Conservation (phyloP, 1,284 basidiomycete genomes). For the Pseudomicrostroma phylloplanum region DNA sequence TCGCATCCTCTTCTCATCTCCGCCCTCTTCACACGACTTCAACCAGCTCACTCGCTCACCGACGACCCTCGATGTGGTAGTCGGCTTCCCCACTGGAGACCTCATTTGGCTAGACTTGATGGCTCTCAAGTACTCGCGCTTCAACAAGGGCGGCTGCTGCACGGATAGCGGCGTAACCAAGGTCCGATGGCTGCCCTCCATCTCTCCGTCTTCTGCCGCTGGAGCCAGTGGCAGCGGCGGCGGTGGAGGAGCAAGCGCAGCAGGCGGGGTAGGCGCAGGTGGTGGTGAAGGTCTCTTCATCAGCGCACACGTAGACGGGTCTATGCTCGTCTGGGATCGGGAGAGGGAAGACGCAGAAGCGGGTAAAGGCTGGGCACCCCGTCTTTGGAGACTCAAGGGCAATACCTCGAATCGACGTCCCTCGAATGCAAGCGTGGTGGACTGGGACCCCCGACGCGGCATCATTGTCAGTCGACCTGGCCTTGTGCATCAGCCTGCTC, state of each 20-base stretch:
- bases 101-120: constrained; percentile 72
- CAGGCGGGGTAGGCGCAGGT: too few species aligned
- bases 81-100: constrained; percentile 88
- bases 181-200: constrained; percentile 74
- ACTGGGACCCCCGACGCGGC: constrained; percentile 4
- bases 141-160: constrained; percentile 85
- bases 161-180: constrained; percentile 72
- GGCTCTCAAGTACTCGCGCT: constrained; percentile 72
- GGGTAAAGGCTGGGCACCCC: background rate
- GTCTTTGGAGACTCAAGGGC: background rate
- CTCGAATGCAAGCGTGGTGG: background rate
- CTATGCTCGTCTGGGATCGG: constrained; percentile 78
- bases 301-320: constrained; percentile 83
- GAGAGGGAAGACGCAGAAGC: constrained; percentile 68
- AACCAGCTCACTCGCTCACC: constrained; percentile 70
- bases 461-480: constrained; percentile 12
- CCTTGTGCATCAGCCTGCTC: background rate
- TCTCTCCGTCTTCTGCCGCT: background rate
- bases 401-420: background rate
- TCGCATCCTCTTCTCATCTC: constrained; percentile 72
- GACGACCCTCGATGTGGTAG: constrained; percentile 77
- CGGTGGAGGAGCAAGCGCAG: too few species aligned
- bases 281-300: constrained; percentile 65
- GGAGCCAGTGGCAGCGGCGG: too few species aligned
- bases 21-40: constrained; percentile 79